A percentile compares a stretch with the other conserved stretches of the same genome.
Evolutionary conservation across 2,329 filamentous ascomycete species (phyloP).

Genomic region (Talaromyces verruculosus): DNA sequence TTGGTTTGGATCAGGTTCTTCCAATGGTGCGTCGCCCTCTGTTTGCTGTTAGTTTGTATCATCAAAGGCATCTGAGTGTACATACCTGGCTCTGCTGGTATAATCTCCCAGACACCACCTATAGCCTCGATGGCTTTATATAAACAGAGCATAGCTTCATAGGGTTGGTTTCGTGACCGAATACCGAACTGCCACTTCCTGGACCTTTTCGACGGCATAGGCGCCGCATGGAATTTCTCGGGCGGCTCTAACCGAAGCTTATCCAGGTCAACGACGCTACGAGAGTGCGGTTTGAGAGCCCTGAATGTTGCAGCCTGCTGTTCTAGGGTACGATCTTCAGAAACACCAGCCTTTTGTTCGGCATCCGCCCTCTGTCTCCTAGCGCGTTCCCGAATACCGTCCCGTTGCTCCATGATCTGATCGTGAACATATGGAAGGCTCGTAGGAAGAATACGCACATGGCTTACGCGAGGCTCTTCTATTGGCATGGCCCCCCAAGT

Average conservation of each 20-base stretch:
- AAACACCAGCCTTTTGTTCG: slow-evolving; percentile 23
- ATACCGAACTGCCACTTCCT: slow-evolving; percentile 99
- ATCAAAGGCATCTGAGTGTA: neutral
- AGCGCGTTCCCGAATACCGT: slow-evolving; percentile 31
- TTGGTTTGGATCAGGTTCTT: slow-evolving; percentile 34
- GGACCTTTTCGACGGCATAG: slow-evolving; percentile 58
- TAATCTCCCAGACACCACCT: slow-evolving; percentile 79
- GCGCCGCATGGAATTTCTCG: slow-evolving; percentile 51
- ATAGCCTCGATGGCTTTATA: slow-evolving; percentile 88
- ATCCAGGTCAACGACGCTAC: slow-evolving; percentile 68
- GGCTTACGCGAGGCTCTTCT: slow-evolving; percentile 66
- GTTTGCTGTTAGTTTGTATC: slow-evolving; percentile 10
- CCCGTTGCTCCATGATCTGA: slow-evolving; percentile 72
- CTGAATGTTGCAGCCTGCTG: slow-evolving; percentile 80
- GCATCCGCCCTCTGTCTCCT: slow-evolving; percentile 50
- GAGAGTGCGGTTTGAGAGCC: slow-evolving; percentile 80
- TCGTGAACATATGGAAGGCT: slow-evolving; percentile 88
- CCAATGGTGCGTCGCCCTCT: slow-evolving; percentile 26
- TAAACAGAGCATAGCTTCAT: slow-evolving; percentile 91
- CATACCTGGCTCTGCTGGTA: slow-evolving; percentile 44
- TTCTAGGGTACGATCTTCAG: slow-evolving; percentile 50
- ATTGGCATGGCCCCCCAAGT: slow-evolving; percentile 32
- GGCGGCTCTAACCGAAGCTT: slow-evolving; percentile 57
- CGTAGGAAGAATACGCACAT: slow-evolving; percentile 86
- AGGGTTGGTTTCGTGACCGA: slow-evolving; percentile 86